These are phyloP conservation scores for Phaeolepiota aurea DNA, from an alignment of 768 basidiomycete genomes.

Conservation along the genomic window DNA sequence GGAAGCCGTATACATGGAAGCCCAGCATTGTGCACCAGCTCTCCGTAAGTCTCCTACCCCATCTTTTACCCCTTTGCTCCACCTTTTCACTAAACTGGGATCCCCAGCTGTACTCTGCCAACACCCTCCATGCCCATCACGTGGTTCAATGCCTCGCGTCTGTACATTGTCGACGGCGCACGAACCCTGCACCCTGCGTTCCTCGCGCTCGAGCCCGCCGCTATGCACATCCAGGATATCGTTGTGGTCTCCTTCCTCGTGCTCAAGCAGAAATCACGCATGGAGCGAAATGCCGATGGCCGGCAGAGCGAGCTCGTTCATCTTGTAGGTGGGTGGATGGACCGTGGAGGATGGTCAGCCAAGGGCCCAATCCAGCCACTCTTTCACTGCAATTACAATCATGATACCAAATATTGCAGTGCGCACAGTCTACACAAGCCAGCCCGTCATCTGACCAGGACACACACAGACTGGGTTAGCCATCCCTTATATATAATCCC, in stretches of 20 bases:
- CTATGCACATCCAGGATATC: background rate
- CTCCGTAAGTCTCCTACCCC: constrained; percentile 7
- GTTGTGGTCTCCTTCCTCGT: background rate
- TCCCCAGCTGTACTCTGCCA: constrained; percentile 9
- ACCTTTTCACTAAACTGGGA: background rate
- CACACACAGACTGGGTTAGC: no score
- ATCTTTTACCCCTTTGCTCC: background rate
- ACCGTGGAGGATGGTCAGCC: no score
- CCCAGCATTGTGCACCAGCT: constrained; percentile 7
- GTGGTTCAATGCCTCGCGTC: background rate
- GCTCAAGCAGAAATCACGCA: background rate
- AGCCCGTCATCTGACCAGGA: no score
- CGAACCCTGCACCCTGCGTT: background rate
- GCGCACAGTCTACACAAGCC: no score
- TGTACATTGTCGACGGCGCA: background rate
- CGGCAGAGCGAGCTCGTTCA: no score
- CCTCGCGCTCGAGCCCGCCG: background rate
- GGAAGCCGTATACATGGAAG: constrained; percentile 7
- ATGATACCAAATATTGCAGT: no score
- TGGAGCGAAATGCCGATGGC: background rate
- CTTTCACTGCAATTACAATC: no score
- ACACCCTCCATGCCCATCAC: constrained; percentile 6
- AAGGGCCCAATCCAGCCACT: no score
- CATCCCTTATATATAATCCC: no score
- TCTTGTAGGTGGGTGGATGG: no score